Base-by-base conservation (phyloP, 192 early-diverging fungal species). In the Ambispora gerdemannii region DNA sequence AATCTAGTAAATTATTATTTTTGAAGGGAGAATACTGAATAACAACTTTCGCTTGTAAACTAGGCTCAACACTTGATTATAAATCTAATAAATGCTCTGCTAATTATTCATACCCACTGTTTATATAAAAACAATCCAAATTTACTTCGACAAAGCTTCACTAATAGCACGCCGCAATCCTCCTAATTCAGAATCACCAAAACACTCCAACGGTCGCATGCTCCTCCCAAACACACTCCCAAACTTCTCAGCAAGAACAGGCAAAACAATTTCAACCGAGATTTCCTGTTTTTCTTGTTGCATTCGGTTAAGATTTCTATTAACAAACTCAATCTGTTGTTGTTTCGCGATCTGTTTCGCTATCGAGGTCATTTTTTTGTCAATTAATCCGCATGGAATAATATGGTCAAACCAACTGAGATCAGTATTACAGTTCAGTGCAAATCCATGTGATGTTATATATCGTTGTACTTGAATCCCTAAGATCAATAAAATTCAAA, bases 391-490 rank as follows among this genome's bases (percentile, higher is more conserved):
- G 72, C 95, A 99, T 0, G 94, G 89, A 10, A 97, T 84, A 72
- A 99, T 97, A 36, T 96, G 80, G 19, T 87, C 75, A 71, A 94
- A 99, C 89, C 92, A 97, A 10, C 43, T 62, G 67, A 99, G 81
- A 79, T 97, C 94, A 0, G 88, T 90, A 55, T 91, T 83, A 77
- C 95, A 96, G 71, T 99, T 99, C 20, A 99, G 83, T 1, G 95
- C 97, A 71, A 99, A 86, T 3, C 97, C 97, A 75, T 97, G 95
- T 13, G 86, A 87, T 25, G 92, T 97, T 27, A 97, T 88, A 72
- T 95, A 93, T 19, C 88, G 75, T 63, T 90, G 89, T 6, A 97
- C 83, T 71, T 95, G 93, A 36, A 96, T 86, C 32, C 92, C 90
- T 91, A 77, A 43, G 7, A 34, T 32, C 35, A 0, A n/a, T 17